phyloP scores from a whole-genome alignment of 208 protist genomes.

The Histomonas meleagridis region DNA sequence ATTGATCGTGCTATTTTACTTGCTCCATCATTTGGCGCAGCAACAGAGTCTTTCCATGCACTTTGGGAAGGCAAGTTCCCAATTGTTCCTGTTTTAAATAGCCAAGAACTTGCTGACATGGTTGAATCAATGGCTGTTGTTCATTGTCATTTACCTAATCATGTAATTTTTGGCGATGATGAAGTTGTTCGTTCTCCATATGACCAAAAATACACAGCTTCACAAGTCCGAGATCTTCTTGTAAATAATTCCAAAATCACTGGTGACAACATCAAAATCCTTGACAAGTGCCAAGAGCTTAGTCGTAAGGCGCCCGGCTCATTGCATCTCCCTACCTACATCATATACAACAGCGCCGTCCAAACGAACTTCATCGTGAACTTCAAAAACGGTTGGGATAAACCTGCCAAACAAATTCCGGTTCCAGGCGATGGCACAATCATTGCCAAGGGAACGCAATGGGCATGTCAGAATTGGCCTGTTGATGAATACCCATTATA shows the following conservation, averaged over 20 bases:
- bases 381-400: background rate
- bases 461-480: slow-evolving; percentile 11
- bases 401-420: background rate
- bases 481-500: background rate
- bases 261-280: background rate
- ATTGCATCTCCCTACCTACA: background rate
- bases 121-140: background rate
- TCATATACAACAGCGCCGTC: background rate
- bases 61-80: background rate
- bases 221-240: background rate
- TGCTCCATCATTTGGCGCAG: background rate
- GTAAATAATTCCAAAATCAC: background rate
- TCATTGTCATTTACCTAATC: background rate
- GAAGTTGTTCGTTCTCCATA: background rate
- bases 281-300: background rate
- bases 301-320: too few species aligned
- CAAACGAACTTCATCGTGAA: background rate
- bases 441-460: background rate
- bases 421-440: background rate
- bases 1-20: background rate
- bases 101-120: background rate
- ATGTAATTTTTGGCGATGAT: background rate
- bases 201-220: background rate
- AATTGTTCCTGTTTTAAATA: background rate
- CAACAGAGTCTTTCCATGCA: background rate